A percentile compares a stretch with the other conserved stretches of the same genome.
Evolutionary conservation across 2,329 filamentous ascomycete genomes (phyloP).

Genomic region (Aspergillus sp.): DNA sequence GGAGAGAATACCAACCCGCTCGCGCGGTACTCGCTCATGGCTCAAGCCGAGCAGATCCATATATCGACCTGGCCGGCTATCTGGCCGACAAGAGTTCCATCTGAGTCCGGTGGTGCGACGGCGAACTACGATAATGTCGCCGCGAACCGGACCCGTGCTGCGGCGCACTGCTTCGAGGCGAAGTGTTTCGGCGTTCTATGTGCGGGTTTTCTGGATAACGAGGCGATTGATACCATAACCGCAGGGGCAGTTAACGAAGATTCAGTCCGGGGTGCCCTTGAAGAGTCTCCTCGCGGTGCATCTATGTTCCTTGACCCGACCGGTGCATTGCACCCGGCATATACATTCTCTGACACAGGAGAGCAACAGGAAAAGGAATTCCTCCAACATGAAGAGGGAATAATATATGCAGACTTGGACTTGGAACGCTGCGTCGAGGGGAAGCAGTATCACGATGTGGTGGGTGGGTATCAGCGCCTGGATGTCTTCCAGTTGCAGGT

Average conservation of each 20-base stretch:
- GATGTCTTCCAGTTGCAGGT: neutral
- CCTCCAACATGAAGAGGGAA: conserved; percentile 49
- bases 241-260: neutral
- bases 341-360: neutral
- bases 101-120: neutral
- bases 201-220: conserved; percentile 43
- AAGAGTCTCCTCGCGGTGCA: neutral
- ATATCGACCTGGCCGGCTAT: conserved; percentile 55
- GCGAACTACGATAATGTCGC: conserved; percentile 55
- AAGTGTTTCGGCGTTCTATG: conserved; percentile 58
- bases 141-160: conserved; percentile 53
- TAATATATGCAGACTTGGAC: conserved; percentile 55
- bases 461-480: neutral
- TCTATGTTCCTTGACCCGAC: neutral
- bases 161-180: conserved; percentile 59
- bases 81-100: neutral
- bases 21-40: conserved; percentile 53
- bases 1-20: conserved; percentile 61
- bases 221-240: conserved; percentile 33
- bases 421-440: conserved; percentile 53
- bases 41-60: conserved; percentile 57
- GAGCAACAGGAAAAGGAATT: conserved; percentile 22
- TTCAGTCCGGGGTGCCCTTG: neutral
- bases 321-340: neutral
- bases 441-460: conserved; percentile 48